Evolutionary conservation across 371 early-diverging fungal genomes (phyloP).

Genomic region (Polyrhizophydium stewartii): DNA sequence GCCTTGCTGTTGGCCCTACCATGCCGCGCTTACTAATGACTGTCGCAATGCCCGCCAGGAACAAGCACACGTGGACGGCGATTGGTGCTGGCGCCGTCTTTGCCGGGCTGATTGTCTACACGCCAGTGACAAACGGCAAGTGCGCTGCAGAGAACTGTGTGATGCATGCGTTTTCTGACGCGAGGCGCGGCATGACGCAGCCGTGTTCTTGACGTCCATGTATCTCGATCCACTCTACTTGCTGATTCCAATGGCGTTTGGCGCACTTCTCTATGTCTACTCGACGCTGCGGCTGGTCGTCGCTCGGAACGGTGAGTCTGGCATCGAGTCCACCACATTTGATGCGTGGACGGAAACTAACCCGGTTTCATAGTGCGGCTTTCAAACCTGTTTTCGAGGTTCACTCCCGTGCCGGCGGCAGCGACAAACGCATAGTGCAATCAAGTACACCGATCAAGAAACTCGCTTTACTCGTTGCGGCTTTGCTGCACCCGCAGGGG

Average conservation of each 20-base stretch:
- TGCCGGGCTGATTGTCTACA: slow-evolving; percentile 36
- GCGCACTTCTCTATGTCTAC: slow-evolving; percentile 26
- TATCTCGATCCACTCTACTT: slow-evolving; percentile 26
- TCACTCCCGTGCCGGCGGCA: too few species aligned
- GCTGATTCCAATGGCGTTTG: slow-evolving; percentile 27
- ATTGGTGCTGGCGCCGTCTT: slow-evolving; percentile 24
- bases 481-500: too few species aligned
- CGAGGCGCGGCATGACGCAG: neutral
- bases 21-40: too few species aligned
- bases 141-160: too few species aligned
- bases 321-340: too few species aligned
- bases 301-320: neutral
- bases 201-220: slow-evolving; percentile 28
- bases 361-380: neutral
- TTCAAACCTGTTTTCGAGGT: neutral
- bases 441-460: too few species aligned
- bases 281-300: slow-evolving; percentile 10
- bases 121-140: slow-evolving; percentile 36
- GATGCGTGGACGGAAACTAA: too few species aligned
- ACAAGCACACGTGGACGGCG: slow-evolving; percentile 16
- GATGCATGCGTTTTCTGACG: neutral
- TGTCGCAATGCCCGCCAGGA: neutral
- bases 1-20: too few species aligned
- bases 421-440: too few species aligned
- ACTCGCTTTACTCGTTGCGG: too few species aligned